These are phyloP conservation scores for Boletus pseudo-olivaceus DNA, from an alignment of 768 basidiomycete genomes.

Conservation along the genomic window DNA sequence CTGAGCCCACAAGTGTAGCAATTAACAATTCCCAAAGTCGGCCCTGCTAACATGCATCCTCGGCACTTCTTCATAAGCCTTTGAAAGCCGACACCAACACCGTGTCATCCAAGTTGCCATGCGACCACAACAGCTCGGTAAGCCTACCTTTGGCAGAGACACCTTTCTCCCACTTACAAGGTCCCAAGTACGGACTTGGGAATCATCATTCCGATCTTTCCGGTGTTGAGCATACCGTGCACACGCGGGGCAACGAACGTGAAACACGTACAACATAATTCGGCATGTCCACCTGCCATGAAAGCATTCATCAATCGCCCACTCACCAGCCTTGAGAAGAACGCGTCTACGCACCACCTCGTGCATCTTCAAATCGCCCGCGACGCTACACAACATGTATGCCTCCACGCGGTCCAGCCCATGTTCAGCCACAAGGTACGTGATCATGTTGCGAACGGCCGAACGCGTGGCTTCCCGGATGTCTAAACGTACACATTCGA, in stretches of 20 bases:
- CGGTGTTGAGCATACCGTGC: neutral
- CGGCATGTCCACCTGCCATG: constrained; percentile 56
- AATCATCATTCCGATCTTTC: constrained; percentile 57
- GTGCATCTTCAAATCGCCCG: constrained; percentile 55
- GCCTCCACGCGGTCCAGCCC: constrained; percentile 45
- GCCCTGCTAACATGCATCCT: too few relatives aligned
- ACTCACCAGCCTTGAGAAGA: neutral
- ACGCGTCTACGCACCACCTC: constrained; percentile 44
- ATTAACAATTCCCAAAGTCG: too few relatives aligned
- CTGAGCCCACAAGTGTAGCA: too few relatives aligned
- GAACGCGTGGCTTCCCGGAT: constrained; percentile 52
- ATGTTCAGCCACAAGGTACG: constrained; percentile 43
- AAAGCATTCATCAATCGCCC: neutral
- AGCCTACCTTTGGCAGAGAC: too few relatives aligned
- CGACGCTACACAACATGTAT: constrained; percentile 62
- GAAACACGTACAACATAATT: constrained; percentile 51
- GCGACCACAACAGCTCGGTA: too few relatives aligned
- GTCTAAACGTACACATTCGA: constrained; percentile 27
- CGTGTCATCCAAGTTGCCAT: too few relatives aligned
- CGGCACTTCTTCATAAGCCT: too few relatives aligned
- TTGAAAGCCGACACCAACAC: too few relatives aligned
- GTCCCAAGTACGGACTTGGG: constrained; percentile 40
- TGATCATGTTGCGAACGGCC: constrained; percentile 58
- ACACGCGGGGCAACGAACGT: neutral
- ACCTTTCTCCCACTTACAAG: neutral